Conservation (phyloP, 148 eudicot species). For the Nyssa sinensis region DNA sequence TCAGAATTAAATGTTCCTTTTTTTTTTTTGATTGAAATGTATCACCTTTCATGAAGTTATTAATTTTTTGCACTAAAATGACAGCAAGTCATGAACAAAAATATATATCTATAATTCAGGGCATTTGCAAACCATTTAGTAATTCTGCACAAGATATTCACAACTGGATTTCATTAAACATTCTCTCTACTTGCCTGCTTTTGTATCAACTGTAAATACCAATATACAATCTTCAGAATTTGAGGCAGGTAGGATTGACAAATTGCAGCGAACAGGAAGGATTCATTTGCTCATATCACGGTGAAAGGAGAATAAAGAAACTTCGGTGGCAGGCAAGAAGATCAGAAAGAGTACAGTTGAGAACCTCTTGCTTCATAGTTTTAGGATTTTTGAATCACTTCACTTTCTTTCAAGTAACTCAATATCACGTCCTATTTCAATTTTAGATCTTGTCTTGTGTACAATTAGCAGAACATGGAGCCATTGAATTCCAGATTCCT, state of each 20-base stretch:
- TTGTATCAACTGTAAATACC: not conserved
- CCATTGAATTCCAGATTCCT: not conserved
- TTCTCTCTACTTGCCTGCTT: not conserved
- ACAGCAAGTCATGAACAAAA: not conserved
- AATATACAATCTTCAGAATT: not conserved
- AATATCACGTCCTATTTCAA: not conserved
- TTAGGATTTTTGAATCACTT: not conserved
- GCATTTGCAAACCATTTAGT: not conserved
- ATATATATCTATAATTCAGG: not conserved
- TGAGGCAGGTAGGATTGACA: not conserved
- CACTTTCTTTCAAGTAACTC: not conserved
- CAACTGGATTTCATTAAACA: no score
- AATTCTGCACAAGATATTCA: constrained; percentile 28
- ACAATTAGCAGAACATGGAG: not conserved
- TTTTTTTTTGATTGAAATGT: not conserved
- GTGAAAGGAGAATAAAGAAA: not conserved
- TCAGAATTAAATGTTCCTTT: not conserved
- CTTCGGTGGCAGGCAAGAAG: not conserved
- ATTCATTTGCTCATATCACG: not conserved
- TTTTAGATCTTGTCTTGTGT: not conserved
- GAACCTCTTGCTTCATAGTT: not conserved
- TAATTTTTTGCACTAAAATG: no score
- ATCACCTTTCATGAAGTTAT: not conserved
- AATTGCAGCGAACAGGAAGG: not conserved
- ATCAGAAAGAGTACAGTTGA: not conserved